These are phyloP conservation scores for Starmerella davenportii DNA, from an alignment of 805 yeast species.

Conservation along the genomic window DNA sequence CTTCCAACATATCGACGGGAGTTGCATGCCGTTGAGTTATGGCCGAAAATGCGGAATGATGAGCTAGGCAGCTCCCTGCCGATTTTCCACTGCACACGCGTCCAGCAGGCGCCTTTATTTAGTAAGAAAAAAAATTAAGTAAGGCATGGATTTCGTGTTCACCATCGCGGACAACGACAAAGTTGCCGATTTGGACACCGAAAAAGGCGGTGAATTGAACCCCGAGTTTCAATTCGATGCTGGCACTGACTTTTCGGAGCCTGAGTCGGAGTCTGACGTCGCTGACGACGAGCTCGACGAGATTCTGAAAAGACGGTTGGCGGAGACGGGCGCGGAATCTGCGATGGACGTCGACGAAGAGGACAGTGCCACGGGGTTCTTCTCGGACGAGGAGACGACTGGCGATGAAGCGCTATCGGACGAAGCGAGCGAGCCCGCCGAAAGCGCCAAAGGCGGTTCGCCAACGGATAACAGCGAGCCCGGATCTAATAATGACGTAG, in stretches of 20 bases:
- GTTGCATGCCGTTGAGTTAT: too few relatives aligned
- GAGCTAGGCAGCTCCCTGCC: too few relatives aligned
- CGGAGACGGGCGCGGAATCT: background rate
- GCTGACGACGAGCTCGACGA: slow-evolving; percentile 68
- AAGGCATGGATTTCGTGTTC: slow-evolving; percentile 12
- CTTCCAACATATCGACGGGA: too few relatives aligned
- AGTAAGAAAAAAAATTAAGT: background rate
- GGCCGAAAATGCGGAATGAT: too few relatives aligned
- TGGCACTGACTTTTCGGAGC: slow-evolving; percentile 38
- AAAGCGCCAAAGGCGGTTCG: slow-evolving; percentile 24
- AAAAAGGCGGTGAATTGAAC: slow-evolving; percentile 36
- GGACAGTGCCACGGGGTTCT: slow-evolving; percentile 24
- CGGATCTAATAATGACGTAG: slow-evolving; percentile 24
- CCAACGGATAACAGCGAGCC: slow-evolving; percentile 31
- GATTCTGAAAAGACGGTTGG: slow-evolving; percentile 62
- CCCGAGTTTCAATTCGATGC: slow-evolving; percentile 62
- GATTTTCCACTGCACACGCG: too few relatives aligned
- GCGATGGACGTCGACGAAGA: slow-evolving; percentile 22
- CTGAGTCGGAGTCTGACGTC: slow-evolving; percentile 33
- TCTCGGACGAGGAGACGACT: slow-evolving; percentile 30
- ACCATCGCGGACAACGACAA: slow-evolving; percentile 17
- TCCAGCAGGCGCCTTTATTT: too few relatives aligned
- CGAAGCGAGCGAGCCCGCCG: slow-evolving; percentile 23
- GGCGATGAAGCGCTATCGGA: slow-evolving; percentile 31
- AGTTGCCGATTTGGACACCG: slow-evolving; percentile 16